Percentiles rank a stretch among this genome's conserved stretches.
phyloP scores from a whole-genome alignment of 345 rosid species.

The Lumnitzera racemosa region DNA sequence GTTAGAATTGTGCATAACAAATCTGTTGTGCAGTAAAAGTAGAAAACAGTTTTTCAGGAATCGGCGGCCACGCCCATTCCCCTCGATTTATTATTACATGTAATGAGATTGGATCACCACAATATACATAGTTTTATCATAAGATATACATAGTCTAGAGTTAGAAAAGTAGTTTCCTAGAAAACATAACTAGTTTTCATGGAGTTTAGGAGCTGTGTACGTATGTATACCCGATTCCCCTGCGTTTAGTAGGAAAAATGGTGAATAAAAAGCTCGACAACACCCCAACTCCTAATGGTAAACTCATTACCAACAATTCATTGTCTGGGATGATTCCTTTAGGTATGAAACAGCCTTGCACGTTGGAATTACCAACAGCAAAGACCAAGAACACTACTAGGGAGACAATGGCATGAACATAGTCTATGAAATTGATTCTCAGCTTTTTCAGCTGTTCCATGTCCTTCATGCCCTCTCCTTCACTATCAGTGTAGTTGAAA shows the following conservation, averaged over 20 bases:
- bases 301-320: slow-evolving; percentile 12
- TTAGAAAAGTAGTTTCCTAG: no score
- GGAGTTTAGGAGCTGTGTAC: neutral
- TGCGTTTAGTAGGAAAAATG: slow-evolving; percentile 43
- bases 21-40: no score
- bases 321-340: slow-evolving; percentile 10
- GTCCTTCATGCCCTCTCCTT: neutral
- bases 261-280: slow-evolving; percentile 32
- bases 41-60: no score
- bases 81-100: no score
- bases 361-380: slow-evolving; percentile 32
- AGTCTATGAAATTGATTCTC: slow-evolving; percentile 24
- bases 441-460: slow-evolving; percentile 1
- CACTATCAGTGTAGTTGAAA: slow-evolving; percentile 15
- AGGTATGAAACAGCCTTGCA: slow-evolving; percentile 28
- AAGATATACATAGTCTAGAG: no score
- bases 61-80: no score
- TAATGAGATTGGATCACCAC: no score
- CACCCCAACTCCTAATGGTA: slow-evolving; percentile 33
- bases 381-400: slow-evolving; percentile 40
- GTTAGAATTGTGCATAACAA: no score
- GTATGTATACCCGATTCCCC: slow-evolving; percentile 39
- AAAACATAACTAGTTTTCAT: no score
- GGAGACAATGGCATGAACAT: slow-evolving; percentile 39
- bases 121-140: no score